Evolutionary conservation across 495 filamentous ascomycete genomes (phyloP).

Genomic region (Penicillium flavigenum): DNA sequence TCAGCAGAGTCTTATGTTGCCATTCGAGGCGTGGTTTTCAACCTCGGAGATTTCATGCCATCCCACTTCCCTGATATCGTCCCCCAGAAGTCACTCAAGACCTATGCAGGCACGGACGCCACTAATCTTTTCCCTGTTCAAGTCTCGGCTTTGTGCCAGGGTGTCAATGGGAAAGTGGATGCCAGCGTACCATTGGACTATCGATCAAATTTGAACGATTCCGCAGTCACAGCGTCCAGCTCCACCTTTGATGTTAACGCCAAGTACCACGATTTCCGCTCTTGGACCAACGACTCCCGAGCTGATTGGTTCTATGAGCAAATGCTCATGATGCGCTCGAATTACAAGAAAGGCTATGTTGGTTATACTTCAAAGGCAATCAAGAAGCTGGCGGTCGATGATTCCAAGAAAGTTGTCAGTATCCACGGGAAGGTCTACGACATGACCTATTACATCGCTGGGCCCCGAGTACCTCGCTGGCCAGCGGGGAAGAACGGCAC

Average conservation of each 20-base stretch:
- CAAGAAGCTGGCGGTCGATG: slow-evolving; percentile 60
- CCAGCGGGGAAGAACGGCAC: slow-evolving; percentile 50
- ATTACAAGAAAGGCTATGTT: slow-evolving; percentile 84
- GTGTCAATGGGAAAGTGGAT: slow-evolving; percentile 63
- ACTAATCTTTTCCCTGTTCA: slow-evolving; percentile 90
- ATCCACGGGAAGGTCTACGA: slow-evolving; percentile 86
- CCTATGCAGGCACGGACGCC: slow-evolving; percentile 84
- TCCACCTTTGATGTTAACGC: slow-evolving; percentile 68
- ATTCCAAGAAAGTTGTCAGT: slow-evolving; percentile 67
- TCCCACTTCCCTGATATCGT: slow-evolving; percentile 81
- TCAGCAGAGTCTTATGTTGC: slow-evolving; percentile 64
- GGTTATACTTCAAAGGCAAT: slow-evolving; percentile 83
- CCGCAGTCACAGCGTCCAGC: slow-evolving; percentile 61
- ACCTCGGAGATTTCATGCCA: slow-evolving; percentile 70
- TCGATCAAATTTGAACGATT: slow-evolving; percentile 66
- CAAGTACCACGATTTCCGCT: slow-evolving; percentile 91
- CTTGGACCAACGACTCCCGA: slow-evolving; percentile 74
- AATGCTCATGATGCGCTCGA: slow-evolving; percentile 69
- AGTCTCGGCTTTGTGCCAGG: slow-evolving; percentile 87
- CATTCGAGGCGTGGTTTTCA: slow-evolving; percentile 86
- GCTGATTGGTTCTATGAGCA: slow-evolving; percentile 90
- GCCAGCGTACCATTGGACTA: slow-evolving; percentile 78
- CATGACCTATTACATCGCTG: slow-evolving; percentile 77
- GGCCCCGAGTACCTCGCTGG: slow-evolving; percentile 65
- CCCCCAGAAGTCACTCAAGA: slow-evolving; percentile 60